Evolutionary conservation across 2,329 filamentous ascomycete genomes (phyloP).

Genomic region (Fusarium sp.): DNA sequence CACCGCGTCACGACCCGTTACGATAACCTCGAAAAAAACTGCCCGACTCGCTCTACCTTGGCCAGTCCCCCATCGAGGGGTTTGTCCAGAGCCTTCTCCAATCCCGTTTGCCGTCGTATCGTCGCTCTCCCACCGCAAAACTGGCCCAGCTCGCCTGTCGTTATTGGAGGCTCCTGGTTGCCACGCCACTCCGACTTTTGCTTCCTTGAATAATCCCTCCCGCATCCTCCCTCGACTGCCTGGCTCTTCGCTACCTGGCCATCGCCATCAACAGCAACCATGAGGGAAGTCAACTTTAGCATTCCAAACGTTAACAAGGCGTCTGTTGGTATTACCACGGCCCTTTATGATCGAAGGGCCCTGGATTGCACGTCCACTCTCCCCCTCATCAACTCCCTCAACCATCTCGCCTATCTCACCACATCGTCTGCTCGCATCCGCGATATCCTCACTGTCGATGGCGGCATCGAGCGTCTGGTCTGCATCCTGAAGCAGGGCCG

Average conservation of each 20-base stretch:
- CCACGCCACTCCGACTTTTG: slow-evolving; percentile 38
- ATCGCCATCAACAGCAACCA: slow-evolving; percentile 63
- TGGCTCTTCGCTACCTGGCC: slow-evolving; percentile 21
- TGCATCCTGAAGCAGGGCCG: slow-evolving; percentile 98
- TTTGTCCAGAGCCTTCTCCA: slow-evolving; percentile 32
- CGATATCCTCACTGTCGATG: slow-evolving; percentile 98
- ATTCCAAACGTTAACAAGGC: slow-evolving; percentile 99
- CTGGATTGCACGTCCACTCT: slow-evolving; percentile 98
- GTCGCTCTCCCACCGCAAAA: slow-evolving; percentile 14
- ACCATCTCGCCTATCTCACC: slow-evolving; percentile 97
- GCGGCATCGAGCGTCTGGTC: slow-evolving; percentile 94
- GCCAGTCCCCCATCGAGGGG: slow-evolving; percentile 41
- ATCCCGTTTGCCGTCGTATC: slow-evolving; percentile 15
- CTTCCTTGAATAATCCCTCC: slow-evolving; percentile 39
- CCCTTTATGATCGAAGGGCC: slow-evolving; percentile 95
- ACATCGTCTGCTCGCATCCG: slow-evolving; percentile 97
- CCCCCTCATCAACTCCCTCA: slow-evolving; percentile 97
- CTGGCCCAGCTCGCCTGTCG: slow-evolving; percentile 28
- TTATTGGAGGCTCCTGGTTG: slow-evolving; percentile 31
- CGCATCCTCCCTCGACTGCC: slow-evolving; percentile 21
- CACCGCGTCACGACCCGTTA: slow-evolving; percentile 41
- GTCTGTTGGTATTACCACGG: slow-evolving; percentile 97
- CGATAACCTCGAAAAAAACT: slow-evolving; percentile 37
- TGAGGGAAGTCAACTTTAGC: slow-evolving; percentile 99
- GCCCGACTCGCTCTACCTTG: slow-evolving; percentile 33